These are phyloP conservation scores for Lactuca saligna DNA, from an alignment of 129 eudicot species.

Conservation along the genomic window DNA sequence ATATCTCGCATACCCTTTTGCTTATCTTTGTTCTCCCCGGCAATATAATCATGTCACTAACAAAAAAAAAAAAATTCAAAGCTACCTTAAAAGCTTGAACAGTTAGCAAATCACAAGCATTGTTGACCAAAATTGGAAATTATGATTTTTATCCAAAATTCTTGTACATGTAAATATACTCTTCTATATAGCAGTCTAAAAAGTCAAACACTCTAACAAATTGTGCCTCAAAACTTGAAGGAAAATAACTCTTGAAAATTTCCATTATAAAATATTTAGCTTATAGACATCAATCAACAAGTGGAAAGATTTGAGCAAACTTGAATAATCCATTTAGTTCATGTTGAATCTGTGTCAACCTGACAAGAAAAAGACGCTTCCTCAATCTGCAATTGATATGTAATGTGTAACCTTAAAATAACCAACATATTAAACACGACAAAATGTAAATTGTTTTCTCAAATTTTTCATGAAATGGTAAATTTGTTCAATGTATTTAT, in stretches of 20 bases:
- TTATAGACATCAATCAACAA: neutral
- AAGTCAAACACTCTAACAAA: neutral
- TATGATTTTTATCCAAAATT: neutral
- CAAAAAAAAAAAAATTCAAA: too few species aligned
- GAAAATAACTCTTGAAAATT: neutral
- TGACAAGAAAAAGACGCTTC: slow-evolving; percentile 7
- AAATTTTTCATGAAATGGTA: too few species aligned
- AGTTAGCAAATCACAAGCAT: too few species aligned
- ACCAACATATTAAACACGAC: too few species aligned
- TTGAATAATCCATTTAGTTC: slow-evolving; percentile 8
- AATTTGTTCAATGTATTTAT: too few species aligned
- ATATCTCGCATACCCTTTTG: too few species aligned
- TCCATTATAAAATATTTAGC: neutral
- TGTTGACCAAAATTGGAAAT: too few species aligned
- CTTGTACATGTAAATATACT: neutral
- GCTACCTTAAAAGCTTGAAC: too few species aligned
- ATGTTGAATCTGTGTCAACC: slow-evolving; percentile 12
- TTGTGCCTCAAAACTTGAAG: neutral
- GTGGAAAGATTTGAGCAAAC: neutral
- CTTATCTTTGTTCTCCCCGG: too few species aligned
- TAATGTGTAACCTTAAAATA: neutral
- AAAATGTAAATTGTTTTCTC: too few species aligned
- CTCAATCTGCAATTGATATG: slow-evolving; percentile 18
- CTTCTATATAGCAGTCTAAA: neutral
- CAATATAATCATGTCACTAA: neutral